Evolutionary conservation across 257 asterid genomes (phyloP).

Genomic region (Solanum chilense): DNA sequence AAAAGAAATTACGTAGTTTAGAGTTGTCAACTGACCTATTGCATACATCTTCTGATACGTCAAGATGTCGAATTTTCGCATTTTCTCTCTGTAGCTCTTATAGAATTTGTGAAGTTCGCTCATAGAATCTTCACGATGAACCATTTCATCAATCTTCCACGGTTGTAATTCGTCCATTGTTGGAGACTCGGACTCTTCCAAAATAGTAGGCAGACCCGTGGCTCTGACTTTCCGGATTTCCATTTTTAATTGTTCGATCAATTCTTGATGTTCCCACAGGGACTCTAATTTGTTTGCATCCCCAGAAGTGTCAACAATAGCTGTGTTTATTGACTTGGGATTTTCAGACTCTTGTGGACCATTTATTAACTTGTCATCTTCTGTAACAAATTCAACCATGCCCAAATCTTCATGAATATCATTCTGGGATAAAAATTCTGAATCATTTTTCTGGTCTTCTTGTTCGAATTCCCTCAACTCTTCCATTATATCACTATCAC

Average conservation of each 20-base stretch:
- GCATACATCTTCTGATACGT: conserved; percentile 99
- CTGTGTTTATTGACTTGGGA: conserved; percentile 14
- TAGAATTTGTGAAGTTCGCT: conserved; percentile 77
- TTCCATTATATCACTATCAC: conserved; percentile 33
- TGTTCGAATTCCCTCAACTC: conserved; percentile 25
- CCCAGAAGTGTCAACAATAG: neutral
- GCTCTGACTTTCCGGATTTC: conserved; percentile 72
- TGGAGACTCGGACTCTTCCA: conserved; percentile 81
- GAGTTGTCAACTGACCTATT: conserved; percentile 55
- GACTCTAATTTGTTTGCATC: conserved; percentile 59
- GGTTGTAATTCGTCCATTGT: conserved; percentile 75
- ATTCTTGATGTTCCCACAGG: conserved; percentile 97
- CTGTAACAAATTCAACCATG: neutral
- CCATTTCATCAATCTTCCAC: conserved; percentile 76
- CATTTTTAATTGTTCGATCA: conserved; percentile 82
- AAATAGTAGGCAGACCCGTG: conserved; percentile 83
- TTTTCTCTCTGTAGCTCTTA: conserved; percentile 70
- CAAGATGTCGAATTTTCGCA: conserved; percentile 86
- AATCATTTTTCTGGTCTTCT: neutral
- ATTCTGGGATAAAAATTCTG: conserved; percentile 21
- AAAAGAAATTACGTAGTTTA: neutral
- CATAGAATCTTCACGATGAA: conserved; percentile 53
- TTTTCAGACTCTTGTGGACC: conserved; percentile 20
- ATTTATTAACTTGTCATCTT: neutral
- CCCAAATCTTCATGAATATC: conserved; percentile 23